Evolutionary conservation across 345 rosid species (phyloP), one percentile per base, ranked within the genome.

Genomic region (Viola odorata): DNA sequence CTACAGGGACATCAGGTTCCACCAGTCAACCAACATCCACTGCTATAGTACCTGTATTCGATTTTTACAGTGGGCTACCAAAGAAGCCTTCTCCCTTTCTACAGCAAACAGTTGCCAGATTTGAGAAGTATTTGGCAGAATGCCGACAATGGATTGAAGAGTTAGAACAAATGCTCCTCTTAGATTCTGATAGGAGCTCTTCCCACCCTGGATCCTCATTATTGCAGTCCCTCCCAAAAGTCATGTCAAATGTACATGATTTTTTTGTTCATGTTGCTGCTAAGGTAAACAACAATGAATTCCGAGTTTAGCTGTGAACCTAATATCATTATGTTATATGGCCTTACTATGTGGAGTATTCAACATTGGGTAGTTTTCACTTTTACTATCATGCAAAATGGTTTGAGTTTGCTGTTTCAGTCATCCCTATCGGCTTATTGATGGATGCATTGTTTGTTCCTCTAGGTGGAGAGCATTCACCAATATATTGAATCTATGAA

Each of bases 241-340:
- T 94, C 64, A 86, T 94, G 86, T 80, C 87, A 75, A 88, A 94
- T 75, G 88, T 86, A 62, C 95, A 94, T 50, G 88, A 82, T 75
- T 83, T 86, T 79, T 90, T 91, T 80, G 88, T 94, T 67, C 96
- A 90, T 73, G 92, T 86, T 57, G 97, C 99, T 77, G 90, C 96
- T 17, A 94, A 94, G 99, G 97, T 94, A 80, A 72, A 68, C 42
- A 61, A 39, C 17, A 40, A 61, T 54, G 23, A 45, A 41, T 14
- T 38, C 32, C 32, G 32, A 23, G 32, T 23, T 23, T 48, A 16
- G 12, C 44, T 44, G 44, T 9, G 37, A 32, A 5, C 38, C 9
- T 39, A 23, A 23, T 10, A 39, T 0, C 14, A 11, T 42, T 36
- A 50, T 40, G 23, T 5, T 50, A n/a, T 37, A 17, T 41, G 42